phyloP scores from a whole-genome alignment of 441 rosid genomes.

The Jatropha multifida region DNA sequence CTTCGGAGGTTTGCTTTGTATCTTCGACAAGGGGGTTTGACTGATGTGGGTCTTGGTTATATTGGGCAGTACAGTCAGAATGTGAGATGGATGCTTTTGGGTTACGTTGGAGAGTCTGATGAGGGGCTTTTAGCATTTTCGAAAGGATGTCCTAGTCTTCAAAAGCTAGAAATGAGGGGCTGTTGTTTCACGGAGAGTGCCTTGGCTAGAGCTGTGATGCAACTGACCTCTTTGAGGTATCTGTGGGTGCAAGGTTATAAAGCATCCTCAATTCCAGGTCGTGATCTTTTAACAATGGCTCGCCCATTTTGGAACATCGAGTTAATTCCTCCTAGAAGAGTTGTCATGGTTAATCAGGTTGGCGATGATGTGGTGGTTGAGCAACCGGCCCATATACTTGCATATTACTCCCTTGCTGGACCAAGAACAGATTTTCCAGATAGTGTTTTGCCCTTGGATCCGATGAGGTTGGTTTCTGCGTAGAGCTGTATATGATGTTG shows the following conservation, averaged over 20 bases:
- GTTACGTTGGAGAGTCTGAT: conserved; percentile 83
- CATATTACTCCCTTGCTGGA: conserved; percentile 91
- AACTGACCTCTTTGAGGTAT: conserved; percentile 70
- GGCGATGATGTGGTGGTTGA: conserved; percentile 43
- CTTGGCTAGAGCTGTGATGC: conserved; percentile 60
- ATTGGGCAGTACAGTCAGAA: conserved; percentile 69
- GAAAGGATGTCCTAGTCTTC: conserved; percentile 77
- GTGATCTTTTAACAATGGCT: conserved; percentile 64
- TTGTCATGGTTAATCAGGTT: conserved; percentile 19
- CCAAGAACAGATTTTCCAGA: conserved; percentile 79
- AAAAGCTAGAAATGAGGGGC: conserved; percentile 88
- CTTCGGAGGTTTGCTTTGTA: conserved; percentile 75
- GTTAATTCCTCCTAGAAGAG: conserved; percentile 64
- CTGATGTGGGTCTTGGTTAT: conserved; percentile 74
- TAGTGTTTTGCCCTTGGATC: conserved; percentile 57
- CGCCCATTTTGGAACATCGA: conserved; percentile 97
- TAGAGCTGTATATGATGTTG: conserved; percentile 41
- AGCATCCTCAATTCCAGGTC: conserved; percentile 41
- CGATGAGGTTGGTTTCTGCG: conserved; percentile 6
- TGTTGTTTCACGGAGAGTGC: conserved; percentile 82
- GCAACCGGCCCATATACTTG: conserved; percentile 86
- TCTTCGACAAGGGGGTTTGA: conserved; percentile 75
- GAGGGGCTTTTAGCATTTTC: conserved; percentile 74
- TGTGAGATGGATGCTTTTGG: conserved; percentile 90
- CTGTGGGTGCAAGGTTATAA: conserved; percentile 92